Evolutionary conservation across 257 asterid genomes (phyloP), one percentile per base, ranked within the genome.

Genomic region (Solanum microdontum): DNA sequence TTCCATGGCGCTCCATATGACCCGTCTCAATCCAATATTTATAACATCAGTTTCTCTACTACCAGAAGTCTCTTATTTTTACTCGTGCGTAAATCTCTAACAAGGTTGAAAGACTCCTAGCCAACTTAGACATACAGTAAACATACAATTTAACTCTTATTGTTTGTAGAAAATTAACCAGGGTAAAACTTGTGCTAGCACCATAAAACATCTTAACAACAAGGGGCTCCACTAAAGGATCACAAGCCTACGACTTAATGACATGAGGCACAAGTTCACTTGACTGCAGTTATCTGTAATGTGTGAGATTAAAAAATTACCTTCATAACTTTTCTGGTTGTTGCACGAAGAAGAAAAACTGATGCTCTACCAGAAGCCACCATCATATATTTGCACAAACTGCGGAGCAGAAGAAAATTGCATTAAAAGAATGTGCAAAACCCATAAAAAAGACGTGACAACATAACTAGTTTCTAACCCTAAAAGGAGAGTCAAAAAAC

Each of bases 341-440:
- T 92, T 85, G 92, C 90, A 74, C 94, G 94, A 28, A 80, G 85
- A 83, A 94, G 89, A 92, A 92, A 97, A 85, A 92, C 96, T 4
- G 97, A 95, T 84, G 98, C 97, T 91, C 94, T 91, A 87, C 98
- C 98, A 32, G 98, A 93, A 79, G 98, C 99, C 91, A 96, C 96
- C 98, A 94, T 93, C 88, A 97, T 93, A 92, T 95, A 94, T 90
- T 94, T 97, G 87, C 97, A 94, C 90, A 97, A 93, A 90, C 98
- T 95, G 94, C 69, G 51, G 55, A 76, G 40, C 85, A 48, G 85
- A 28, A 45, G 23, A 28, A 45, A 45, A 80, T 80, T 80, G 69
- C 85, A 80, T 80, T 48, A 80, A 37, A 28, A 36, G 17, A 28
- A 45, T 15, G 69, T 45, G 85, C 28, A 45, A 45, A 28, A 28